These are phyloP conservation scores for Vitis amurensis DNA, from an alignment of 164 flowering plant species.

Conservation along the genomic window DNA sequence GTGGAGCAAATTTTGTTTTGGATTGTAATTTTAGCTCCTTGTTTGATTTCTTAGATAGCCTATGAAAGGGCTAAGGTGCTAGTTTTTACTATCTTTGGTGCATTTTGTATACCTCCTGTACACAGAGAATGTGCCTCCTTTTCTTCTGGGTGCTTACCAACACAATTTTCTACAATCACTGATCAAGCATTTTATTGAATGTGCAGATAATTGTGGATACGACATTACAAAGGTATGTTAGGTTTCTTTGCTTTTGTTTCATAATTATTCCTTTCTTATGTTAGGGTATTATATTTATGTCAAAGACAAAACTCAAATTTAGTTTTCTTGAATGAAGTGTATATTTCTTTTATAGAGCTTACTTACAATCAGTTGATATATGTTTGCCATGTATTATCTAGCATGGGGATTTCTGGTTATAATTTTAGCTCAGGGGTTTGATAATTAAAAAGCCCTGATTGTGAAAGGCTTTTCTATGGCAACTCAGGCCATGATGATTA, in stretches of 20 bases:
- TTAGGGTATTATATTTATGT: not conserved
- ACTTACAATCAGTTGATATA: no score
- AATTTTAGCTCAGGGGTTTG: no score
- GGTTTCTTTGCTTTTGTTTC: not conserved
- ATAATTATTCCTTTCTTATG: not conserved
- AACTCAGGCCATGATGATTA: not conserved
- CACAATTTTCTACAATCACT: not conserved
- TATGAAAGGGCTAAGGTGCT: no score
- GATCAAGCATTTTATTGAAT: constrained; percentile 10
- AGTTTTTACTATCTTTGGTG: no score
- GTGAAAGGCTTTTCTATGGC: not conserved
- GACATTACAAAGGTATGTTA: constrained; percentile 60
- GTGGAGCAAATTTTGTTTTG: not conserved
- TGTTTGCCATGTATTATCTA: no score
- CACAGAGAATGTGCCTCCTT: no score
- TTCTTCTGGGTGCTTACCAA: no score
- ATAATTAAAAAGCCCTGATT: not conserved
- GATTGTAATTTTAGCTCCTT: not conserved
- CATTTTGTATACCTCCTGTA: no score
- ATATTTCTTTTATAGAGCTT: no score
- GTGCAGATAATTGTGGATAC: constrained; percentile 75
- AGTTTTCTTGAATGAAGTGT: no score
- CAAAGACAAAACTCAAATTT: not conserved
- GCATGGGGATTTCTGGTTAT: no score
- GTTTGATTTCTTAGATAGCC: no score